These are phyloP conservation scores for Macrolepiota dolichaula DNA, from an alignment of 768 basidiomycete species.

Conservation along the genomic window DNA sequence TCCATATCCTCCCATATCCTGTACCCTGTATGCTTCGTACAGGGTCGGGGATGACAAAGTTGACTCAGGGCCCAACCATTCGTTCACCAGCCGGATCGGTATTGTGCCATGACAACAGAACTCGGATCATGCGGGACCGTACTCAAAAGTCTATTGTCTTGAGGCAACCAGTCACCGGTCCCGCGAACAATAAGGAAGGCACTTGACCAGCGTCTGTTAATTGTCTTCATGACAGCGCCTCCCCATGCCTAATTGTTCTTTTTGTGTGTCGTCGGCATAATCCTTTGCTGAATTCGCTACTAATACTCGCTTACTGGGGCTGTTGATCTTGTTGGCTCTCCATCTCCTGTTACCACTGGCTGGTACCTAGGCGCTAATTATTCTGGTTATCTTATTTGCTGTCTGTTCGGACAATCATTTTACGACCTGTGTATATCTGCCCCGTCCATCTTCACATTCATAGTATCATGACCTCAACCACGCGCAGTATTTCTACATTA, in stretches of 20 bases:
- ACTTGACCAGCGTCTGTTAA: not conserved
- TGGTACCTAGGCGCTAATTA: slow-evolving; percentile 2
- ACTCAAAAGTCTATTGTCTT: not conserved
- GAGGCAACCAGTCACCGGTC: not conserved
- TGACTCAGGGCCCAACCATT: not conserved
- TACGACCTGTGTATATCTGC: not conserved
- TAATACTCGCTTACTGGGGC: not conserved
- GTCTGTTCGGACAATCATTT: no score
- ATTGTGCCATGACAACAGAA: not conserved
- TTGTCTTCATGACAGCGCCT: not conserved
- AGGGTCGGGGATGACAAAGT: no score
- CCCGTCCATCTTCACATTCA: not conserved
- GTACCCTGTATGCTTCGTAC: no score
- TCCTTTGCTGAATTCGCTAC: not conserved
- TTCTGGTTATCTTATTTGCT: not conserved
- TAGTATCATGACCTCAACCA: not conserved
- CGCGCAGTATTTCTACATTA: not conserved
- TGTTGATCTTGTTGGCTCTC: not conserved
- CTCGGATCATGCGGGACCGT: not conserved
- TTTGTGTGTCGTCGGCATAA: not conserved
- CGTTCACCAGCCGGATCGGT: not conserved
- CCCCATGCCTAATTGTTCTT: slow-evolving; percentile 2
- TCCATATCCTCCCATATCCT: no score
- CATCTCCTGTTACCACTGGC: slow-evolving; percentile 5
- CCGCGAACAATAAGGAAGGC: not conserved